Conservation (phyloP, 768 basidiomycete genomes). For the Boletus patriciae region DNA sequence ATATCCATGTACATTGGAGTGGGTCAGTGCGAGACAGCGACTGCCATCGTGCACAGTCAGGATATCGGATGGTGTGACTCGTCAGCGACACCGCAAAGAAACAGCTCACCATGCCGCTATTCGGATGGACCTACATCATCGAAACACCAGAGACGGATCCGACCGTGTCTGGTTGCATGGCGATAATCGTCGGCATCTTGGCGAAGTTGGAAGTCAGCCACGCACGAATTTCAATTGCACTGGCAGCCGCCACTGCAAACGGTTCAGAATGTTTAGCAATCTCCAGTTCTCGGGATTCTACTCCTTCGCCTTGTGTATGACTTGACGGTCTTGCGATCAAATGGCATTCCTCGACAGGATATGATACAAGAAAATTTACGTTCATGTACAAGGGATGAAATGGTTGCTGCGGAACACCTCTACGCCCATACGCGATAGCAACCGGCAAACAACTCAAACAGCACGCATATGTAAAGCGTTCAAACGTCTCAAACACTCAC, state of each 20-base stretch:
- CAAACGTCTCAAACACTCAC: slow-evolving; percentile 1
- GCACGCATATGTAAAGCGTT: neutral
- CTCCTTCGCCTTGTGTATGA: neutral
- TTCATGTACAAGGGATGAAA: neutral
- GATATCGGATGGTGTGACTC: neutral
- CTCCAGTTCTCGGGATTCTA: neutral
- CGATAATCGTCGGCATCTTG: neutral
- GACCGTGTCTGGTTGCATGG: neutral
- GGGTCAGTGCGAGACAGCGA: too few species aligned
- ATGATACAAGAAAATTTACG: neutral
- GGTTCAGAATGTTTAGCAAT: too few species aligned
- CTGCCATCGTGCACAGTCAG: too few species aligned
- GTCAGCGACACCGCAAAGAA: neutral
- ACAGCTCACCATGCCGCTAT: neutral
- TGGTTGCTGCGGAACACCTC: slow-evolving; percentile 14
- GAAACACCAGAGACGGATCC: neutral
- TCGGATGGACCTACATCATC: neutral
- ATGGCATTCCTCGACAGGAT: neutral
- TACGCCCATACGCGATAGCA: slow-evolving; percentile 14
- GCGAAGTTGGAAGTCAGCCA: neutral
- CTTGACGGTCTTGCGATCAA: neutral
- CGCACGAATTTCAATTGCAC: neutral
- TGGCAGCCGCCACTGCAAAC: too few species aligned
- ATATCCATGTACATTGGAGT: too few species aligned
- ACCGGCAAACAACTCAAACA: slow-evolving; percentile 15